A percentile compares a stretch with the other conserved stretches of the same genome.
Evolutionary conservation across 768 basidiomycete genomes (phyloP).

Genomic region (Steccherinum ochraceum): DNA sequence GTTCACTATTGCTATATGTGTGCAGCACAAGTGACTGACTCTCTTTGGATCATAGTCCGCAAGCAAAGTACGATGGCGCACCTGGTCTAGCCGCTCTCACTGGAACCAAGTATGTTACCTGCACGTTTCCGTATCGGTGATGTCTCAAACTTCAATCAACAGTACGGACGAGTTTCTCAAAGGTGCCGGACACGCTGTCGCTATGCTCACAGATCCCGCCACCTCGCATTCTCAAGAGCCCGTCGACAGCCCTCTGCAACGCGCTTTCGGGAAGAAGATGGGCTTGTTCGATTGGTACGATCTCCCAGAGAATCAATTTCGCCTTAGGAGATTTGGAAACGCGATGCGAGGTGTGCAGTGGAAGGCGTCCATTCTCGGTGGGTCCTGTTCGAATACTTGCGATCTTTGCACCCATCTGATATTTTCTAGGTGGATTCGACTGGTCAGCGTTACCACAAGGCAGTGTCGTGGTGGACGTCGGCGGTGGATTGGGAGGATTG

Average conservation of each 20-base stretch:
- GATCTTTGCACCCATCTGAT: neutral
- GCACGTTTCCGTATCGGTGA: neutral
- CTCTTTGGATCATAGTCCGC: slow-evolving; percentile 1
- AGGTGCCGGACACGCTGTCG: slow-evolving; percentile 11
- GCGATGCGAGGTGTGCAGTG: slow-evolving; percentile 7
- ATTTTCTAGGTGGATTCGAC: slow-evolving; percentile 19
- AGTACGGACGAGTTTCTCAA: slow-evolving; percentile 17
- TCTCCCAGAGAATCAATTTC: slow-evolving; percentile 8
- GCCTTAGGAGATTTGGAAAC: neutral
- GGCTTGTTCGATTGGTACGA: slow-evolving; percentile 7
- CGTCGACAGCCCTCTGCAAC: slow-evolving; percentile 8
- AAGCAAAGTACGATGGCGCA: slow-evolving; percentile 5
- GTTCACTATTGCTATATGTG: neutral
- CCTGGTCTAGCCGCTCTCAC: slow-evolving; percentile 7
- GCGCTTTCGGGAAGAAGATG: slow-evolving; percentile 12
- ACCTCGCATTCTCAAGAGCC: slow-evolving; percentile 13
- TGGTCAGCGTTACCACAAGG: slow-evolving; percentile 18
- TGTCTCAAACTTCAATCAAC: neutral
- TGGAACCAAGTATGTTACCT: neutral
- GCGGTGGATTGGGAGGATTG: slow-evolving; percentile 25
- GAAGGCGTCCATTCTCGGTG: slow-evolving; percentile 3
- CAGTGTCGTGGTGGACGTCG: slow-evolving; percentile 27
- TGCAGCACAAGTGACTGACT: neutral
- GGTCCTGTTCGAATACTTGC: neutral
- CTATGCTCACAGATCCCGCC: slow-evolving; percentile 16